Evolutionary conservation across 805 yeast species (phyloP).

Genomic region (Cyberlindnera subsufficiens): DNA sequence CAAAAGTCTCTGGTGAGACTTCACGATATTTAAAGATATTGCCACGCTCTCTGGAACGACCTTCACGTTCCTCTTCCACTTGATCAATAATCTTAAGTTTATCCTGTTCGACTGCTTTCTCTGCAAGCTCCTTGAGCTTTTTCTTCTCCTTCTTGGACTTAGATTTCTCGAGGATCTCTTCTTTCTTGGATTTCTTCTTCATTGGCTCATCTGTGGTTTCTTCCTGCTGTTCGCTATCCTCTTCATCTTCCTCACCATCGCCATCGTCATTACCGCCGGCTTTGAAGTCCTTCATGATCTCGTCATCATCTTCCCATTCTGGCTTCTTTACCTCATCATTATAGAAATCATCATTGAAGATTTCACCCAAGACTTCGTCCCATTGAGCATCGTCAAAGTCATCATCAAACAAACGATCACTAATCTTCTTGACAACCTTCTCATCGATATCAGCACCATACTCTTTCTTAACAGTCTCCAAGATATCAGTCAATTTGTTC

Average conservation of each 20-base stretch:
- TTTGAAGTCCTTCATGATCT: conserved; percentile 39
- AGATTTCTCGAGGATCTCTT: conserved; percentile 51
- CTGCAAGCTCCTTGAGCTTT: conserved; percentile 60
- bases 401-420: conserved; percentile 71
- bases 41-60: conserved; percentile 45
- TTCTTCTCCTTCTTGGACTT: conserved; percentile 57
- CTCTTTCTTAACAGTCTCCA: conserved; percentile 35
- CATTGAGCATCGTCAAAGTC: conserved; percentile 89
- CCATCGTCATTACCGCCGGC: conserved; percentile 37
- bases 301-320: conserved; percentile 60
- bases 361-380: conserved; percentile 80
- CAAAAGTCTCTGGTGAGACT: conserved; percentile 92
- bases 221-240: conserved; percentile 36
- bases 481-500: conserved; percentile 67
- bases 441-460: conserved; percentile 46
- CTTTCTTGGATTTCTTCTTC: conserved; percentile 43
- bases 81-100: conserved; percentile 61
- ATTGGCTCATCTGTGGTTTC: conserved; percentile 27
- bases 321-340: conserved; percentile 52
- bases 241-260: conserved; percentile 20
- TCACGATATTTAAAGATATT: conserved; percentile 79
- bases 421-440: conserved; percentile 56
- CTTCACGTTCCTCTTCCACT: conserved; percentile 54
- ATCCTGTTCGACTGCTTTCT: conserved; percentile 71
- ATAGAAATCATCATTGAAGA: conserved; percentile 82